Conservation (phyloP, 352 stramenopile species). For the Peronosclerospora sorghi region DNA sequence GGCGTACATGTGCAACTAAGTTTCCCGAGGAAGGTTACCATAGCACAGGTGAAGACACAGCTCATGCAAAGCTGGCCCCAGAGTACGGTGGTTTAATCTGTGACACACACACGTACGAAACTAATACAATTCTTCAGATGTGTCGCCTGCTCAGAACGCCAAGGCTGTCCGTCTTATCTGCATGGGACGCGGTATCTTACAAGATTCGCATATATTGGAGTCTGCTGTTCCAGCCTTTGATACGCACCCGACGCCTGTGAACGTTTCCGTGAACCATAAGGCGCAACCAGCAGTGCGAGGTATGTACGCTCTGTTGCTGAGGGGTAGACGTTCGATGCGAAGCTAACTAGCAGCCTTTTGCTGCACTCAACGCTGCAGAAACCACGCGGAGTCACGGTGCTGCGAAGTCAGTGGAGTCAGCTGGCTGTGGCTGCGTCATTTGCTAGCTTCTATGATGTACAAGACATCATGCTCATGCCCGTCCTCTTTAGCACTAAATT, state of each 20-base stretch:
- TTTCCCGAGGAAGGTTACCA: constrained; percentile 34
- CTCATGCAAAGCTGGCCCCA: constrained; percentile 61
- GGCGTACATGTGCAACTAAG: constrained; percentile 52
- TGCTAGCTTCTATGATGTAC: constrained; percentile 20
- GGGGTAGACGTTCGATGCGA: constrained; percentile 1
- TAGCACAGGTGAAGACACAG: constrained; percentile 51
- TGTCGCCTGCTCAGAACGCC: constrained; percentile 33
- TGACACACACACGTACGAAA: no score
- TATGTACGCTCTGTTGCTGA: constrained; percentile 9
- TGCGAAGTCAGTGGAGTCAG: constrained; percentile 33
- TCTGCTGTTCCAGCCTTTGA: constrained; percentile 84
- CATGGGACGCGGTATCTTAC: constrained; percentile 90
- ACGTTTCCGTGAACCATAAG: constrained; percentile 79
- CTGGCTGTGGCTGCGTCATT: constrained; percentile 51
- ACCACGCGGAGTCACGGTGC: constrained; percentile 10
- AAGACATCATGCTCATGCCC: constrained; percentile 18
- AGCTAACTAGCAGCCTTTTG: constrained; percentile 4
- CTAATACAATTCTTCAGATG: constrained; percentile 14
- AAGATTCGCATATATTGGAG: constrained; percentile 82
- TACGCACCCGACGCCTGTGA: constrained; percentile 91
- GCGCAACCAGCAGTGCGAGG: constrained; percentile 18
- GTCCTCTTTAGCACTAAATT: constrained; percentile 25
- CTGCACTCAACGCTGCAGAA: constrained; percentile 11
- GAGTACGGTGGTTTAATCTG: constrained; percentile 11
- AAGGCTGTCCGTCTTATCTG: constrained; percentile 87